Evolutionary conservation across 2,329 filamentous ascomycete genomes (phyloP).

Genomic region (Fusarium oligoseptatum): DNA sequence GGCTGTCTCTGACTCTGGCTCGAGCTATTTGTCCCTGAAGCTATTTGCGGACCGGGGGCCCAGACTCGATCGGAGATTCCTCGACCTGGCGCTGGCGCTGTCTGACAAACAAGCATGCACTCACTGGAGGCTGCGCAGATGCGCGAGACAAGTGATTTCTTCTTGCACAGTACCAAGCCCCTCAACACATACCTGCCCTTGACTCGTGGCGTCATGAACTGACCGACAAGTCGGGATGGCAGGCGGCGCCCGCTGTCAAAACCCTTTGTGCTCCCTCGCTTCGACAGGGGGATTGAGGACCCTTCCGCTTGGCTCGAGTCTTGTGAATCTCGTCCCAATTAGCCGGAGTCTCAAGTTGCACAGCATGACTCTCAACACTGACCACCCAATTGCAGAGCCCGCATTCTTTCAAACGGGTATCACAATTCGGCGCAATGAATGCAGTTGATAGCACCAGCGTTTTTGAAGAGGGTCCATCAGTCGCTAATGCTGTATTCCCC

Average conservation of each 20-base stretch:
- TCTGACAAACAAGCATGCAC: conserved; percentile 16
- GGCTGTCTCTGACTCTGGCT: conserved; percentile 9
- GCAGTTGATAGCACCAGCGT: not conserved
- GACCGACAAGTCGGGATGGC: conserved; percentile 7
- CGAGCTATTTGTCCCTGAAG: conserved; percentile 27
- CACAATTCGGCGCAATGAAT: not conserved
- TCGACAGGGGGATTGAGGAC: conserved; percentile 4
- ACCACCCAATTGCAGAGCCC: not conserved
- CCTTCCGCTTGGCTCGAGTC: not conserved
- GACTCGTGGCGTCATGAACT: conserved; percentile 10
- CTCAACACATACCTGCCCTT: conserved; percentile 21
- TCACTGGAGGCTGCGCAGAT: conserved; percentile 11
- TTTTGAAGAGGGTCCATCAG: not conserved
- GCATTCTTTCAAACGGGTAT: not conserved
- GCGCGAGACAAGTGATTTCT: not conserved
- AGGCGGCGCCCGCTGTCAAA: conserved; percentile 13
- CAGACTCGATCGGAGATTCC: conserved; percentile 9
- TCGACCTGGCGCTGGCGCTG: conserved; percentile 1
- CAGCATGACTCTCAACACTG: not conserved
- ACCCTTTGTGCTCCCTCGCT: not conserved
- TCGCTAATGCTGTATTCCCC: not conserved
- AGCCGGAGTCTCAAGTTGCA: not conserved
- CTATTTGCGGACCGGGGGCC: conserved; percentile 25
- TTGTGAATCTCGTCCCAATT: not conserved
- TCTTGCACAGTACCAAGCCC: not conserved